These are phyloP conservation scores for Pleurotus salmoneostramineus DNA, from an alignment of 768 basidiomycete genomes.

Conservation along the genomic window DNA sequence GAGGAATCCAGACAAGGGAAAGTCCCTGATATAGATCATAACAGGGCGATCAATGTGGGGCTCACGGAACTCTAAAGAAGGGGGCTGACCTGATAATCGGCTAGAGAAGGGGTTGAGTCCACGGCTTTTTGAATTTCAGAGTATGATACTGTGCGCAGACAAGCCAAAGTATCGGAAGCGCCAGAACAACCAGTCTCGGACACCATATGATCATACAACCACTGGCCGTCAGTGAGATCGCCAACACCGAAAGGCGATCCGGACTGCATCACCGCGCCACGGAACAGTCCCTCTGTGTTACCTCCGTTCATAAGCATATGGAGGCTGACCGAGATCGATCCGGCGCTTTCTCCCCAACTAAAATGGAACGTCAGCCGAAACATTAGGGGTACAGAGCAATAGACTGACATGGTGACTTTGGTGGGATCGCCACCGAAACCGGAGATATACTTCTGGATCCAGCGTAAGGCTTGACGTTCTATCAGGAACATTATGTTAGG, in stretches of 20 bases:
- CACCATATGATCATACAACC: conserved; percentile 21
- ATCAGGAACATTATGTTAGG: background rate
- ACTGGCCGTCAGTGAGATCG: conserved; percentile 32
- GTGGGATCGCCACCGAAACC: conserved; percentile 58
- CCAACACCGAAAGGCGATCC: conserved; percentile 43
- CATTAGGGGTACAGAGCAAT: background rate
- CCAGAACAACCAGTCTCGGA: conserved; percentile 14
- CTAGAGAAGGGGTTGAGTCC: conserved; percentile 15
- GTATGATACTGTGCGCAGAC: conserved; percentile 17
- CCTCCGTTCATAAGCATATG: conserved; percentile 47
- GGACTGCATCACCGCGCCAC: conserved; percentile 48
- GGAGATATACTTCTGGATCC: conserved; percentile 48
- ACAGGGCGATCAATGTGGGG: background rate
- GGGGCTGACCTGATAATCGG: conserved; percentile 14
- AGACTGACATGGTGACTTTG: conserved; percentile 45
- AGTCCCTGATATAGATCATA: conserved; percentile 26
- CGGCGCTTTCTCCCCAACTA: conserved; percentile 55
- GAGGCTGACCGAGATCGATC: conserved; percentile 47
- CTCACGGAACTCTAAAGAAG: background rate
- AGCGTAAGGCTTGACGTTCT: conserved; percentile 37
- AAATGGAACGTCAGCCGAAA: background rate
- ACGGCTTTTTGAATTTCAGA: conserved; percentile 17
- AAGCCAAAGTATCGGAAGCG: conserved; percentile 17
- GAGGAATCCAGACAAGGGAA: conserved; percentile 22
- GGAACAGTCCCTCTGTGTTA: conserved; percentile 42